These are phyloP conservation scores for Pythium pyrilobum DNA, from an alignment of 352 stramenopile genomes.

Conservation along the genomic window DNA sequence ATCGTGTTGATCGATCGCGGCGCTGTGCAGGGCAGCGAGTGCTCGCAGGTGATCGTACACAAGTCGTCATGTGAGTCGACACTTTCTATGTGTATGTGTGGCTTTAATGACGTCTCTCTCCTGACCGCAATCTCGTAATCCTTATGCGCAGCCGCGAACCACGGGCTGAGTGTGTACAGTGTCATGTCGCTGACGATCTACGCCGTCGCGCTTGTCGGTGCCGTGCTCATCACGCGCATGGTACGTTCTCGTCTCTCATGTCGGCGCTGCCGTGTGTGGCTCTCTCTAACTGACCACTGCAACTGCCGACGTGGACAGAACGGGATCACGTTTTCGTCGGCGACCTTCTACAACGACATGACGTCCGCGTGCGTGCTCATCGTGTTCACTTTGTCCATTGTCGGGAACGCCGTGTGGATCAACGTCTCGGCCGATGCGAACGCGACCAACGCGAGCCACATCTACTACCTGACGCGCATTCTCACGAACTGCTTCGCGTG, in stretches of 20 bases:
- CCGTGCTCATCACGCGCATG: constrained; percentile 79
- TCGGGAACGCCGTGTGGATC: constrained; percentile 81
- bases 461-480: constrained; percentile 69
- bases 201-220: constrained; percentile 61
- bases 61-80: constrained; percentile 46
- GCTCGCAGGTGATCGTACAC: constrained; percentile 61
- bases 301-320: constrained; percentile 34
- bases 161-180: constrained; percentile 75
- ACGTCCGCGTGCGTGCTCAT: constrained; percentile 73
- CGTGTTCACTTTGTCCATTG: constrained; percentile 63
- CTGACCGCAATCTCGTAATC: too few relatives aligned
- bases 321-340: constrained; percentile 65
- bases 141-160: constrained; percentile 8
- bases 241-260: constrained; percentile 22
- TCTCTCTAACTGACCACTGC: neutral
- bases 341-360: constrained; percentile 85
- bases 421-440: constrained; percentile 51
- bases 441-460: constrained; percentile 42
- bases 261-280: too few relatives aligned
- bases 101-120: neutral
- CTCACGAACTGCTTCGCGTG: constrained; percentile 72
- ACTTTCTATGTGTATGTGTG: neutral
- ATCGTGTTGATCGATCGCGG: constrained; percentile 57
- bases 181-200: constrained; percentile 86
- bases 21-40: constrained; percentile 53